These are phyloP conservation scores for Aspergillus oerlinghausenensis DNA, from an alignment of 2,329 filamentous ascomycete species.

Conservation along the genomic window DNA sequence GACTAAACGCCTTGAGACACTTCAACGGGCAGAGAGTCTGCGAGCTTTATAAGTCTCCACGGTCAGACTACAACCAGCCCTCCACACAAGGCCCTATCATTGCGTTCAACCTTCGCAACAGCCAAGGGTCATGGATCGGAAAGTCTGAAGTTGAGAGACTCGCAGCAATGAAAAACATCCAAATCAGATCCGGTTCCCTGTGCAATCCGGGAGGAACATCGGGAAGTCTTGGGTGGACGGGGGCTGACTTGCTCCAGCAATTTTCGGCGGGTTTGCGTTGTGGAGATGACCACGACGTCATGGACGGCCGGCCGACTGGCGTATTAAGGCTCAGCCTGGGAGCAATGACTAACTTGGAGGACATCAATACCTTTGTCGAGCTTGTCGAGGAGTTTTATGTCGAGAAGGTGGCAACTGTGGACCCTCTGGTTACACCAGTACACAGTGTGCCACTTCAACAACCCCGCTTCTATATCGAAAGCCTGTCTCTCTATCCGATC, in stretches of 20 bases:
- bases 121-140: slow-evolving; percentile 68
- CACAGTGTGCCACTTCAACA: slow-evolving; percentile 6
- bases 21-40: slow-evolving; percentile 64
- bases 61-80: slow-evolving; percentile 40
- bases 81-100: slow-evolving; percentile 66
- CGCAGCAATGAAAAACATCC: slow-evolving; percentile 70
- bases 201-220: slow-evolving; percentile 91
- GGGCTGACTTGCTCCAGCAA: slow-evolving; percentile 78
- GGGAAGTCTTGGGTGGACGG: slow-evolving; percentile 63
- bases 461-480: slow-evolving; percentile 52
- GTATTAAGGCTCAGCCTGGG: slow-evolving; percentile 81
- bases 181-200: slow-evolving; percentile 80
- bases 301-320: slow-evolving; percentile 81
- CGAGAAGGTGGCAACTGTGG: slow-evolving; percentile 25
- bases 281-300: slow-evolving; percentile 74
- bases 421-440: slow-evolving; percentile 13
- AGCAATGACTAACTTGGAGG: slow-evolving; percentile 76
- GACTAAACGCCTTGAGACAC: slow-evolving; percentile 61
- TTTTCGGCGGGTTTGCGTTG: slow-evolving; percentile 83
- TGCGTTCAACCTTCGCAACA: slow-evolving; percentile 75
- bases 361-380: slow-evolving; percentile 66
- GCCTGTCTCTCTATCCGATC: slow-evolving; percentile 77
- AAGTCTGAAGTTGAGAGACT: slow-evolving; percentile 85
- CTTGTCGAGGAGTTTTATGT: slow-evolving; percentile 70
- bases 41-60: slow-evolving; percentile 54